These are phyloP conservation scores for Brassica balearica DNA, from an alignment of 441 rosid genomes.

Conservation along the genomic window DNA sequence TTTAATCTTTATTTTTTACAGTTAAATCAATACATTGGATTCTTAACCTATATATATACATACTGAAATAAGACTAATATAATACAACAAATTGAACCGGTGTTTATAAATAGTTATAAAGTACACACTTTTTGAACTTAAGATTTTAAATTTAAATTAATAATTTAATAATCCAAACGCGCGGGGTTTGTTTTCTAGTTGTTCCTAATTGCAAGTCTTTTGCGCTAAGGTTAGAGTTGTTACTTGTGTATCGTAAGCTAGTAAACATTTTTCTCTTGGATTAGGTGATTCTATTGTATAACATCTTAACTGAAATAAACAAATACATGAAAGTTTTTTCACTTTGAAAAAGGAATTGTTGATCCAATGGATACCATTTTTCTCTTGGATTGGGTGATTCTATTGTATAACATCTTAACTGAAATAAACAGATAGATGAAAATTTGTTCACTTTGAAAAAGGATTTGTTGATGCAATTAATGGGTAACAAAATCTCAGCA, in stretches of 20 bases:
- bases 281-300: background rate
- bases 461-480: conserved; percentile 19
- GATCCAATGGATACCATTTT: background rate
- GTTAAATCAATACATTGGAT: too few relatives aligned
- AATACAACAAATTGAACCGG: too few relatives aligned
- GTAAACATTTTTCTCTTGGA: background rate
- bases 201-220: background rate
- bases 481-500: conserved; percentile 39
- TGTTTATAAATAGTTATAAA: too few relatives aligned
- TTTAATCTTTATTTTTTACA: too few relatives aligned
- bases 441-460: background rate
- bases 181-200: too few relatives aligned
- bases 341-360: background rate
- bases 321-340: conserved; percentile 3
- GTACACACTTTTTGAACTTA: too few relatives aligned
- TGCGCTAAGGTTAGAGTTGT: background rate
- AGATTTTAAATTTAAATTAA: too few relatives aligned
- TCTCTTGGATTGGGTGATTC: background rate
- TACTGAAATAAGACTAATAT: too few relatives aligned
- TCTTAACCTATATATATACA: too few relatives aligned
- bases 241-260: background rate
- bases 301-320: background rate
- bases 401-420: background rate
- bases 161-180: too few relatives aligned
- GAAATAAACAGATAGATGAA: background rate